Conservation (phyloP, 1,284 basidiomycete genomes). For the Gomphus bonarii region DNA sequence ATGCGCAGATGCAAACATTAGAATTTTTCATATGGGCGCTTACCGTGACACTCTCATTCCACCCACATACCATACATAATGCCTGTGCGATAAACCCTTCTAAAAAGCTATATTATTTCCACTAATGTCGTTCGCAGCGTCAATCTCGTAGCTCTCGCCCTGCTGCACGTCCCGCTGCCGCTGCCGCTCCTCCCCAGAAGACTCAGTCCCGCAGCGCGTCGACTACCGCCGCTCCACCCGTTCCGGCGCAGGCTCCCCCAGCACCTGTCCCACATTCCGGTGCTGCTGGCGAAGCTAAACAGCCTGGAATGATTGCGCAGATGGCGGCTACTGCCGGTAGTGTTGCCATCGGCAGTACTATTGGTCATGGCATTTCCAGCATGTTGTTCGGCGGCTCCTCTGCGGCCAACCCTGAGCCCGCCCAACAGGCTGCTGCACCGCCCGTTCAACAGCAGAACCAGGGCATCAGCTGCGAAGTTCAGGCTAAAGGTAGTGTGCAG, state of each 20-base stretch:
- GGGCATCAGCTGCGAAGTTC: slow-evolving; percentile 8
- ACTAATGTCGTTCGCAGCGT: slow-evolving; percentile 31
- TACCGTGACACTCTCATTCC: neutral
- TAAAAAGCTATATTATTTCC: neutral
- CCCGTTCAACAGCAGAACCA: slow-evolving; percentile 28
- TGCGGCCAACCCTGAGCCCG: slow-evolving; percentile 28
- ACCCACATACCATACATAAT: slow-evolving; percentile 26
- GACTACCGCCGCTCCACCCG: slow-evolving; percentile 29
- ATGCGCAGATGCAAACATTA: neutral
- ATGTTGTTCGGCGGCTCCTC: slow-evolving; percentile 72
- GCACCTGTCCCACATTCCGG: slow-evolving; percentile 26
- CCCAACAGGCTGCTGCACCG: slow-evolving; percentile 18
- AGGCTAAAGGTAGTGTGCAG: slow-evolving; percentile 16
- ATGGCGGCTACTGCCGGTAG: slow-evolving; percentile 88
- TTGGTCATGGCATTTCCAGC: slow-evolving; percentile 75
- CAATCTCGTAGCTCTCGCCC: slow-evolving; percentile 46
- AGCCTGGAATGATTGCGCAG: slow-evolving; percentile 62
- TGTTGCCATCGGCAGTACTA: slow-evolving; percentile 74
- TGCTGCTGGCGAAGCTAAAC: slow-evolving; percentile 25
- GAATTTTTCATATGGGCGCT: neutral
- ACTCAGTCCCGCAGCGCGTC: slow-evolving; percentile 31
- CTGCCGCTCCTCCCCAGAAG: slow-evolving; percentile 28
- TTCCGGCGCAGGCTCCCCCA: slow-evolving; percentile 32
- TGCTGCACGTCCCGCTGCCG: slow-evolving; percentile 35
- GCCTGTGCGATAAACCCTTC: slow-evolving; percentile 40